Conservation (phyloP, 345 rosid genomes). For the Arabis hirsuta region DNA sequence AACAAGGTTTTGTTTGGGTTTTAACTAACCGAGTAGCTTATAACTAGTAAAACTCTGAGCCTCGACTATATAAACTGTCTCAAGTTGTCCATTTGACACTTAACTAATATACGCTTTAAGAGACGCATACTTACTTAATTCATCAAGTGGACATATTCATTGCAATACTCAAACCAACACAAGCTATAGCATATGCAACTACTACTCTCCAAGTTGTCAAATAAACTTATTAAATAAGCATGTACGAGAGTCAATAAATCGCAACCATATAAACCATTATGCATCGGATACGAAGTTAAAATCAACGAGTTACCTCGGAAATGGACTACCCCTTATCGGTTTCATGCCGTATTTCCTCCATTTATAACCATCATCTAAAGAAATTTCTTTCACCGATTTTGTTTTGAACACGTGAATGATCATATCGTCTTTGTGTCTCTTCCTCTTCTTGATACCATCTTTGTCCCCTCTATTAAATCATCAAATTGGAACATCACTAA, state of each 20-base stretch:
- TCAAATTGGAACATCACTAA: background rate
- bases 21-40: constrained; percentile 4
- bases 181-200: constrained; percentile 22
- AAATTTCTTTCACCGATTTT: background rate
- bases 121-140: constrained; percentile 24
- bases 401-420: constrained; percentile 41
- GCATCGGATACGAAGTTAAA: constrained; percentile 2
- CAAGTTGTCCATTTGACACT: constrained; percentile 36
- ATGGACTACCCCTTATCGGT: constrained; percentile 45
- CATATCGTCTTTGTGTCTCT: constrained; percentile 23
- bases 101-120: constrained; percentile 17
- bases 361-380: constrained; percentile 52
- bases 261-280: constrained; percentile 8
- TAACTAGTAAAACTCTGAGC: background rate
- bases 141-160: constrained; percentile 32
- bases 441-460: constrained; percentile 40
- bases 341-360: constrained; percentile 64
- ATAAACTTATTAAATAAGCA: background rate
- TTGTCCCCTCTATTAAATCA: constrained; percentile 32
- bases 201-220: constrained; percentile 16
- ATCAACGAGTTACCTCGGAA: constrained; percentile 48
- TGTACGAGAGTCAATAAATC: background rate
- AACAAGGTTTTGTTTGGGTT: constrained; percentile 15
- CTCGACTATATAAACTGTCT: constrained; percentile 11
- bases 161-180: constrained; percentile 21